A percentile compares a stretch with the other conserved stretches of the same genome.
These are phyloP conservation scores for Pterocarpus macrocarpus DNA, from an alignment of 306 rosid species.

Conservation along the genomic window DNA sequence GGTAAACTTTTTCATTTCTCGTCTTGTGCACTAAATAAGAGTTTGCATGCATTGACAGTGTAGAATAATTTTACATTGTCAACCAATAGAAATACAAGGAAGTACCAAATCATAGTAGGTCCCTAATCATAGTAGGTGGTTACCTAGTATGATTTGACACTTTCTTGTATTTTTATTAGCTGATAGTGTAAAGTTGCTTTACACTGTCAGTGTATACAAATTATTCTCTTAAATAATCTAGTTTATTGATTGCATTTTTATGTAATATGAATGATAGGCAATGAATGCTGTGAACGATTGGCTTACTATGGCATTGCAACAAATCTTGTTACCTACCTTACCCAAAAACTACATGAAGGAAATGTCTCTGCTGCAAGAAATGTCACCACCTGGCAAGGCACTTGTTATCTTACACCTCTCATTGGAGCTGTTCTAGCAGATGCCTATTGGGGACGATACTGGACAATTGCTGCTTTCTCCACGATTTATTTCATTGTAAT, in stretches of 20 bases:
- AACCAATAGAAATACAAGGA: too few species aligned
- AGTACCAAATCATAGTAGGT: too few species aligned
- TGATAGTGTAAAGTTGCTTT: too few species aligned
- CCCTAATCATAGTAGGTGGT: too few species aligned
- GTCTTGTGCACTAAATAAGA: not conserved
- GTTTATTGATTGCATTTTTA: conserved; percentile 19
- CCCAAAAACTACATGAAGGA: conserved; percentile 82
- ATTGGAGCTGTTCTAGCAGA: conserved; percentile 96
- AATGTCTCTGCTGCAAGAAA: conserved; percentile 92
- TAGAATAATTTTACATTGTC: too few species aligned
- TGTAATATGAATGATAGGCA: conserved; percentile 63
- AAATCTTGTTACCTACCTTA: conserved; percentile 94
- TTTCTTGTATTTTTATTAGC: too few species aligned
- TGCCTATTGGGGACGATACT: conserved; percentile 98
- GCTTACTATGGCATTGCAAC: conserved; percentile 96
- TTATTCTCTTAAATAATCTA: not conserved
- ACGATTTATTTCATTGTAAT: conserved; percentile 81
- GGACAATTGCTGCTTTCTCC: conserved; percentile 94
- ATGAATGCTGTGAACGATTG: conserved; percentile 92
- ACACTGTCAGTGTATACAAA: too few species aligned
- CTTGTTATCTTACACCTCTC: conserved; percentile 97
- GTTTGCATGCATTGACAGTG: too few species aligned
- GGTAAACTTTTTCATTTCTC: conserved; percentile 52
- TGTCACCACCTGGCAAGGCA: conserved; percentile 97
- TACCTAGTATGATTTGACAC: too few species aligned